Base-by-base conservation (phyloP, 441 rosid genomes). In the Populus hybrid region DNA sequence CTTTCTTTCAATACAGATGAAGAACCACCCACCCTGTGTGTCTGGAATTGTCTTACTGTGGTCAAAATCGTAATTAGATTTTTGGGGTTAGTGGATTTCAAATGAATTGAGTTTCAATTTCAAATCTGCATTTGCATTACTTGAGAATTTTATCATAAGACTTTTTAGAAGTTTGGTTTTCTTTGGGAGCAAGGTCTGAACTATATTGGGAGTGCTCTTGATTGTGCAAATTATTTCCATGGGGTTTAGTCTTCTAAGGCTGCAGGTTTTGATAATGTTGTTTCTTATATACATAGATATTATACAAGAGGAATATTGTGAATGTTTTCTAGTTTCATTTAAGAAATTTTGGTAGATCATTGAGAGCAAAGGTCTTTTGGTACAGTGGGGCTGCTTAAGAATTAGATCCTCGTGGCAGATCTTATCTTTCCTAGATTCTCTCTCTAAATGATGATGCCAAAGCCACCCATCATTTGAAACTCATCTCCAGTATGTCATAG, bases 321-420 rank as follows among this genome's bases (percentile, higher is more conserved):
- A 24, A 24, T 2, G 26, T 64, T 45, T 45, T 23, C 64, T 61
- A 11, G 67, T 21, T 64, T 64, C 67, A 64, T 64, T 64, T 64
- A n/a, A 64, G 5, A 64, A 23, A n/a, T 8, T 9, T 64, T 64
- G 72, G 56, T 3, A 69, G 6, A 20, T 68, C 12, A 7, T 18
- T 16, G 36, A 21, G 31, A 31, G 16, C 40, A 21, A 68, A 24
- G 21, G 40, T 45, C 56, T 45, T 45, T 12, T 14, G 56, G 56
- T 68, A 68, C 38, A 67, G 9, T 35, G 23, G 24, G 71, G 71
- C 71, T 68, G 45, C 11, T 7, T 31, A 68, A 61, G 73, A 29
- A 73, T 66, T 56, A 59, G 75, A 80, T 33, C 36, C 70, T 61
- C 35, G 64, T 14, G 76, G 63, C 31, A 63, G 56, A 45, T 45